Evolutionary conservation across 495 filamentous ascomycete species (phyloP).

Genomic region (Podospora didyma): DNA sequence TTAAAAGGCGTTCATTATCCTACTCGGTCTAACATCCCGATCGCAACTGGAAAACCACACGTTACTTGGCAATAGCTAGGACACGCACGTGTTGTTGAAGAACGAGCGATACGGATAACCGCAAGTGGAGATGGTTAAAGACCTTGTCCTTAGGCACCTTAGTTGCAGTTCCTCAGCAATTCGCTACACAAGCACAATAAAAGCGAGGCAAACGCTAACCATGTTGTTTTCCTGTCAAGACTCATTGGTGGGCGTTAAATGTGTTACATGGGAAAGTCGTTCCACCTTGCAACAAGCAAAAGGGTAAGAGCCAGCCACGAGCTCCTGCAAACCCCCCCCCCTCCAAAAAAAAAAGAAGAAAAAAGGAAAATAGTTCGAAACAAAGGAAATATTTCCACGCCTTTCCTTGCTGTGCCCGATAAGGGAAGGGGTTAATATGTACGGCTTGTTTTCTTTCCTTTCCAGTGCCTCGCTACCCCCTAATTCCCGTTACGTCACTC

Average conservation of each 20-base stretch:
- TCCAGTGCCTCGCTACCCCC: not conserved
- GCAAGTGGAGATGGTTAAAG: no score
- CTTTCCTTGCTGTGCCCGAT: slow-evolving; percentile 15
- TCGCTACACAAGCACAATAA: not conserved
- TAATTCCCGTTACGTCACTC: not conserved
- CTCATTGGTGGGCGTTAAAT: no score
- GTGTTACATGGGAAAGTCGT: not conserved
- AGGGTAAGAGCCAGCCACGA: not conserved
- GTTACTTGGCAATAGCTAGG: no score
- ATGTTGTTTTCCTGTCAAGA: not conserved
- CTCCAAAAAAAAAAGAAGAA: slow-evolving; percentile 3
- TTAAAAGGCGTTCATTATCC: no score
- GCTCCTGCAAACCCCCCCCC: not conserved
- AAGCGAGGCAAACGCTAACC: not conserved
- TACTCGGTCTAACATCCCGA: no score
- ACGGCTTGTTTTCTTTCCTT: slow-evolving; percentile 12
- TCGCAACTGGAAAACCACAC: no score
- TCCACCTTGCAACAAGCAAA: not conserved
- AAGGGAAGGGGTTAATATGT: slow-evolving; percentile 2
- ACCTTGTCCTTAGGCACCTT: no score
- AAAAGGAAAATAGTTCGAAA: no score
- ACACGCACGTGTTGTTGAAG: no score
- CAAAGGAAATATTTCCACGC: not conserved
- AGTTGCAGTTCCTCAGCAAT: not conserved
- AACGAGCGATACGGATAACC: no score